Base-by-base conservation (phyloP, 768 basidiomycete genomes). In the Leccinum longicurvipes region DNA sequence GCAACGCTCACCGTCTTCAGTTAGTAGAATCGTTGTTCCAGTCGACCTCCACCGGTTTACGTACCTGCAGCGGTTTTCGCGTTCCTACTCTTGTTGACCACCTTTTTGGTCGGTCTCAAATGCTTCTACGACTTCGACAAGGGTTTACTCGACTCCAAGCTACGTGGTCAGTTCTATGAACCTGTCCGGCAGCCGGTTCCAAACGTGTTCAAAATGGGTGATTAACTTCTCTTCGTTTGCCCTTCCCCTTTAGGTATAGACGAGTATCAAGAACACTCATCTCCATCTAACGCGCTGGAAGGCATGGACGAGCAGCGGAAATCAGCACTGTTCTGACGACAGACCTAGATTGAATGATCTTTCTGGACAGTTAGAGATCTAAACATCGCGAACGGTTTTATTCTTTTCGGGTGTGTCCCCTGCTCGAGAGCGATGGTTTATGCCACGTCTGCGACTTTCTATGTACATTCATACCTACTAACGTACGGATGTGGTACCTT, bases 51-150 rank as follows among this genome's bases (percentile, higher is more conserved):
- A 45, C 47, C 58, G 41, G 56, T 48, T 7, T 3, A 32, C 50
- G 17, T 27, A 31, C 48, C 19, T 9, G 31, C 59, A 93, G 91
- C 88, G 23, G 80, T 91, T 58, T 78, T 86, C 51, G 83, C 91
- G 1, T 90, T 93, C 72, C 51, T 93, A 15, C 76, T 93, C 44
- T 70, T 93, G 27, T 79, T 91, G 54, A 69, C 76, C n/a, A 89
- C 89, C 11, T 91, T 93, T 64, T 79, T 74, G 12, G 79, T 93
- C 25, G 91, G 91, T 21, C 67, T 92, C 21, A 83, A 85, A 50
- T 93, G 91, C 68, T 89, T 89, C 75, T 67, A 77, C 27, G 91
- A 93, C 75, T 93, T 93, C 64, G 86, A 89, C 70, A 82, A 82
- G 67, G 91, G 92, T n/a, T 74, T 93, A 19, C 76, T 79, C 53